These are phyloP conservation scores for Ophiostoma tasmaniense DNA, from an alignment of 2,329 filamentous ascomycete genomes.

Conservation along the genomic window DNA sequence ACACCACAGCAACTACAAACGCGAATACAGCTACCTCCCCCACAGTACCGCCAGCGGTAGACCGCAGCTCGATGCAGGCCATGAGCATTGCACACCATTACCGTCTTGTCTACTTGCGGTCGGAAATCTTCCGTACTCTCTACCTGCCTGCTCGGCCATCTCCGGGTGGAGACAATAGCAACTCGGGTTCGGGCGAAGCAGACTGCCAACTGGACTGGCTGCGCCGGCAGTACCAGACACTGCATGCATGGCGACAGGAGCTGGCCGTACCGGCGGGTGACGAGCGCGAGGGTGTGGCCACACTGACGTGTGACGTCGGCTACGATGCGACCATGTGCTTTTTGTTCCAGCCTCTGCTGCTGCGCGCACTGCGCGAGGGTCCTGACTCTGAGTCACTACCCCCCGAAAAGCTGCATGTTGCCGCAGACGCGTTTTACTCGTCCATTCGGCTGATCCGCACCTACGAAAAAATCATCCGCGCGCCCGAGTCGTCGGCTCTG, in stretches of 20 bases:
- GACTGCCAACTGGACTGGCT: conserved; percentile 16
- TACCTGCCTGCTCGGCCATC: conserved; percentile 19
- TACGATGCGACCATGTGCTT: conserved; percentile 28
- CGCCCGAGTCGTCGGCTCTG: conserved; percentile 24
- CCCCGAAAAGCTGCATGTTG: conserved; percentile 17
- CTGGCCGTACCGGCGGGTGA: conserved; percentile 15
- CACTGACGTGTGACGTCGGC: conserved; percentile 27
- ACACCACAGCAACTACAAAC: background rate
- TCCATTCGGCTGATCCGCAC: conserved; percentile 25
- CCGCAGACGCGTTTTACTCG: conserved; percentile 26
- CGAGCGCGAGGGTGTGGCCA: conserved; percentile 22
- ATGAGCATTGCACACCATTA: conserved; percentile 28
- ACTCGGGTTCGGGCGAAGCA: background rate
- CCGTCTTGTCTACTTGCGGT: conserved; percentile 30
- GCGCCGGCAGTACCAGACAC: conserved; percentile 15
- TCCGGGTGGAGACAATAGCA: background rate
- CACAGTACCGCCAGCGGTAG: conserved; percentile 10
- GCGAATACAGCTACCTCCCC: background rate
- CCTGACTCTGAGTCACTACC: background rate
- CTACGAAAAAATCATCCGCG: conserved; percentile 26
- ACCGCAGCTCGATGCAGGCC: conserved; percentile 21
- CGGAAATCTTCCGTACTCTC: conserved; percentile 27
- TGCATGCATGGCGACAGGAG: conserved; percentile 18
- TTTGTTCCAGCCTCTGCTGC: conserved; percentile 27
- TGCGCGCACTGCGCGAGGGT: conserved; percentile 13